Evolutionary conservation across 2,329 filamentous ascomycete species (phyloP), one percentile per base, ranked within the genome.

Genomic region (Ophiostoma himal-ulmi): DNA sequence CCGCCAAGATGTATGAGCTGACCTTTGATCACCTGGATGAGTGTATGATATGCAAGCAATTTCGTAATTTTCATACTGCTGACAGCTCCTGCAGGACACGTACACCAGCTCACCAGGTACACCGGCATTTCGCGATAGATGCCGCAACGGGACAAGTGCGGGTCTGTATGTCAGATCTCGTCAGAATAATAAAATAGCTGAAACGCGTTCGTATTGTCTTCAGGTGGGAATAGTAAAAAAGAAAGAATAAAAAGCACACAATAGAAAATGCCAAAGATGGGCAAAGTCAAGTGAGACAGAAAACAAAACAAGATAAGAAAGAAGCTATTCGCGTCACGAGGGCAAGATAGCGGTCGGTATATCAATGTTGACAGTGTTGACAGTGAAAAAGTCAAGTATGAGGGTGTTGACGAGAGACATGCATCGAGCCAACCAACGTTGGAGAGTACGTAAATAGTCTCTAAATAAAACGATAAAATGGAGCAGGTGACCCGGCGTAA

Each of bases 121-220:
- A 54, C 22, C 52, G 52, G 52, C 52, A 57, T 14, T 57, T 57
- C 52, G 52, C 52, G 52, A 57, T 57, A 57, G 52, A 57, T 57
- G n/a, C 52, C 52, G 52, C 52, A 57, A 57, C 13, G 52, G 20
- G n/a, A 26, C 52, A 57, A 57, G 52, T 57, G 52, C 22, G n/a
- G 11, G 22, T 57, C 11, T 57, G 52, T 26, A 57, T n/a, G 52
- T 57, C n/a, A 57, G 52, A 57, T 26, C 6, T 48, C 22, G 52
- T 57, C 52, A 57, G 52, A 57, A 57, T 10, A 57, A 14, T 57
- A 26, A 10, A 26, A 26, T 57, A 44, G 14, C 39, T 57, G 11
- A 48, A 48, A 48, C 11, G 44, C 44, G 17, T 17, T 2, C 44
- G 44, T 48, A 48, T 48, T 48, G 37, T 39, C 11, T 39, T 8